Percentiles rank a stretch among this genome's conserved stretches.
Evolutionary conservation across 192 early-diverging fungal genomes (phyloP).

Genomic region (Backusella mclennaniae): DNA sequence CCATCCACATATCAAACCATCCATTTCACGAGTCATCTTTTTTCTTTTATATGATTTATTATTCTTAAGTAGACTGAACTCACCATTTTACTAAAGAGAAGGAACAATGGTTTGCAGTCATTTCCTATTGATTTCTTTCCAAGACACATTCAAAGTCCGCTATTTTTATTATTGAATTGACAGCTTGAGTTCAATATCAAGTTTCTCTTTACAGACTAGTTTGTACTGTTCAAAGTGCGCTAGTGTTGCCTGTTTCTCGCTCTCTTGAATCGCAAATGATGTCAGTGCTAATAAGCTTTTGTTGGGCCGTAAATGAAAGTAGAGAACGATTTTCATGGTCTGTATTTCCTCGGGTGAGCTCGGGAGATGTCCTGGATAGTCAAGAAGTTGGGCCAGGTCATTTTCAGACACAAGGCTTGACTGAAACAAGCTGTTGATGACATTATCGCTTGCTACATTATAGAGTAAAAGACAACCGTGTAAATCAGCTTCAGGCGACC

Average conservation of each 20-base stretch:
- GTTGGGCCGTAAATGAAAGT: neutral
- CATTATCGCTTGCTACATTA: neutral
- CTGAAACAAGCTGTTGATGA: neutral
- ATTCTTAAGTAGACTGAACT: neutral
- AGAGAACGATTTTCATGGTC: neutral
- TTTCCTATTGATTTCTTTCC: slow-evolving; percentile 40
- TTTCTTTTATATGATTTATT: slow-evolving; percentile 25
- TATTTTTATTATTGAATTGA: neutral
- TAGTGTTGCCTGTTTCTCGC: neutral
- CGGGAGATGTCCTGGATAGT: slow-evolving; percentile 11
- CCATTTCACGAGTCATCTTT: neutral
- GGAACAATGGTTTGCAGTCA: slow-evolving; percentile 9
- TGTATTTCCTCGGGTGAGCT: neutral
- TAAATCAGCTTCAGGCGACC: slow-evolving; percentile 1
- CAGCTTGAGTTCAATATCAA: neutral
- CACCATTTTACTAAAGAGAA: slow-evolving; percentile 36
- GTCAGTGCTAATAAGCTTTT: neutral
- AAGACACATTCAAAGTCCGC: neutral
- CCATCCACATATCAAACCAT: neutral
- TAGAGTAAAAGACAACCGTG: neutral
- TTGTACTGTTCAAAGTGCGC: neutral
- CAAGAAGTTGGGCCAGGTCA: neutral
- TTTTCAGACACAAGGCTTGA: neutral
- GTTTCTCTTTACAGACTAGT: neutral
- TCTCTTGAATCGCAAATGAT: neutral